phyloP scores from a whole-genome alignment of 2,329 filamentous ascomycete species.

The Polychaeton citri region DNA sequence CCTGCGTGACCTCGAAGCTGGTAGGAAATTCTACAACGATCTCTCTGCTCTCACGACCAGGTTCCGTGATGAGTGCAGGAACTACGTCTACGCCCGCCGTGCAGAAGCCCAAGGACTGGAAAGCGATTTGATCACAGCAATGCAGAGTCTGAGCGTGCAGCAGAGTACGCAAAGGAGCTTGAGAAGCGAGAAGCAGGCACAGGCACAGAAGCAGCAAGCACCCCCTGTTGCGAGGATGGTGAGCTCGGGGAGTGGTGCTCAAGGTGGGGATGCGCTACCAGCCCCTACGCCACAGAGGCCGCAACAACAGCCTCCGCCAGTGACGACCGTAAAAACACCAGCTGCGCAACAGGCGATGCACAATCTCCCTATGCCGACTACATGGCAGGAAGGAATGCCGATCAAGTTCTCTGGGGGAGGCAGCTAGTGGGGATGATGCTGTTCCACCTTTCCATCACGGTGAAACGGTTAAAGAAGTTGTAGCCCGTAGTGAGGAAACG shows the following conservation, averaged over 20 bases:
- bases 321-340: neutral
- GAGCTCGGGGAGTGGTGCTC: neutral
- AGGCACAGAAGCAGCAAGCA: conserved; percentile 22
- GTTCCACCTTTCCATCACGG: too few species aligned
- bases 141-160: conserved; percentile 44
- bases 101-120: conserved; percentile 71
- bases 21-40: conserved; percentile 94
- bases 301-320: conserved; percentile 20
- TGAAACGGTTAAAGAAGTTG: too few species aligned
- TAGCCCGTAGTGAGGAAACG: too few species aligned
- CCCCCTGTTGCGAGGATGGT: conserved; percentile 17
- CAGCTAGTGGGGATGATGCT: too few species aligned
- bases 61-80: conserved; percentile 68
- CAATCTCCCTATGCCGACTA: conserved; percentile 5
- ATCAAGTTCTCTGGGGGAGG: conserved; percentile 16
- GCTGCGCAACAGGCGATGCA: conserved; percentile 1
- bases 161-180: conserved; percentile 28
- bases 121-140: conserved; percentile 47
- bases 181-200: conserved; percentile 29
- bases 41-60: conserved; percentile 73
- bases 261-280: conserved; percentile 40
- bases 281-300: conserved; percentile 33
- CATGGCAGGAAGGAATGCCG: conserved; percentile 23
- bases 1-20: conserved; percentile 78
- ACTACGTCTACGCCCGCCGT: conserved; percentile 68